A percentile compares a stretch with the other conserved stretches of the same genome.
These are phyloP conservation scores for Nothomitra cinnamomea DNA, from an alignment of 2,329 filamentous ascomycete genomes.

Conservation along the genomic window DNA sequence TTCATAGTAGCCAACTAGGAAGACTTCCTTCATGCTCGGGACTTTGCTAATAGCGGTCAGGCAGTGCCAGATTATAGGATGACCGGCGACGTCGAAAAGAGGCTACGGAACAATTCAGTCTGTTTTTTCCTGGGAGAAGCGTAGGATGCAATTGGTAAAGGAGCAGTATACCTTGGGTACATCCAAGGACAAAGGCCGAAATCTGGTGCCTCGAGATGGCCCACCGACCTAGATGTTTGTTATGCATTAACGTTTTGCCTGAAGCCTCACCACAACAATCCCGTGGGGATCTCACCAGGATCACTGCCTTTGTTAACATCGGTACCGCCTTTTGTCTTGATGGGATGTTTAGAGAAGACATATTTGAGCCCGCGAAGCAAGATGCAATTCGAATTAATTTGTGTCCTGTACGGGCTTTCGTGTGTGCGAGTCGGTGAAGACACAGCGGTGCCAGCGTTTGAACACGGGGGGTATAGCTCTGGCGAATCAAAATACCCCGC, in stretches of 20 bases:
- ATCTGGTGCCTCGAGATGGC: constrained; percentile 86
- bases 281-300: constrained; percentile 47
- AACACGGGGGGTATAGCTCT: not conserved
- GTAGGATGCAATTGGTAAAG: not conserved
- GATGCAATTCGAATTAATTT: not conserved
- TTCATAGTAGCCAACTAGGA: constrained; percentile 98
- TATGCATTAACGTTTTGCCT: not conserved
- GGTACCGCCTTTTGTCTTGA: constrained; percentile 10
- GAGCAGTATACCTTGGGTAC: constrained; percentile 60
- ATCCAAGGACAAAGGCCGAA: constrained; percentile 87
- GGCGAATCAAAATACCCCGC: not conserved
- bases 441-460: not conserved
- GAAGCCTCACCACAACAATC: not conserved
- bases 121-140: not conserved
- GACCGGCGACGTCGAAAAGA: constrained; percentile 93
- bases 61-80: constrained; percentile 97
- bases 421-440: not conserved
- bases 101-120: constrained; percentile 37
- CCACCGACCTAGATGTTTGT: constrained; percentile 59
- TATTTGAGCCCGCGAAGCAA: not conserved
- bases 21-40: constrained; percentile 84
- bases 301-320: constrained; percentile 69
- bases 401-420: not conserved
- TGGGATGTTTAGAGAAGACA: constrained; percentile 5
- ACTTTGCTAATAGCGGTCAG: constrained; percentile 82